Evolutionary conservation across 371 early-diverging fungal genomes (phyloP).

Genomic region (Rhizopus sp.): DNA sequence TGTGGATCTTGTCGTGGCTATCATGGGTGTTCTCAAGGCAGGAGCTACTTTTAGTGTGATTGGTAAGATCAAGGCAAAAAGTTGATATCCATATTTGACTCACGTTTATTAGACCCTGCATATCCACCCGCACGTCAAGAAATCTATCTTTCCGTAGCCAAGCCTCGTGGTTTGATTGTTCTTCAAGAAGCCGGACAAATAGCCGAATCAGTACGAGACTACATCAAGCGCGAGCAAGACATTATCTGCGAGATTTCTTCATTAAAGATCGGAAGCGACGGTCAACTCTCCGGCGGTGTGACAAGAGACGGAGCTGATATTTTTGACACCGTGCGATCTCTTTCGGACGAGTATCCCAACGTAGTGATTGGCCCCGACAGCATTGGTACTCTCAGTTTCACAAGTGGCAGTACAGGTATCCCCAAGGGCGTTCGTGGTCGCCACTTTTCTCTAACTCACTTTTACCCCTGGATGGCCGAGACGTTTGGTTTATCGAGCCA

Average conservation of each 20-base stretch:
- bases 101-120: constrained; percentile 78
- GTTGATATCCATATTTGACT: background rate
- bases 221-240: constrained; percentile 73
- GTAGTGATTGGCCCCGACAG: constrained; percentile 91
- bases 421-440: constrained; percentile 98
- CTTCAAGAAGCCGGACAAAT: constrained; percentile 82
- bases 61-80: constrained; percentile 54
- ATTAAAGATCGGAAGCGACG: constrained; percentile 75
- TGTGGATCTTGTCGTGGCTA: constrained; percentile 92
- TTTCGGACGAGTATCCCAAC: constrained; percentile 44
- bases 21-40: constrained; percentile 96
- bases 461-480: constrained; percentile 97
- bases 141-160: constrained; percentile 92
- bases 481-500: constrained; percentile 82
- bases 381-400: constrained; percentile 94
- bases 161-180: constrained; percentile 89
- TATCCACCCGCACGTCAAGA: constrained; percentile 95
- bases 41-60: constrained; percentile 97
- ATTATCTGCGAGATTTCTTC: constrained; percentile 82
- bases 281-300: constrained; percentile 67
- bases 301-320: constrained; percentile 38
- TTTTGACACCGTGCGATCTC: constrained; percentile 45
- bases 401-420: constrained; percentile 92
- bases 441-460: constrained; percentile 97
- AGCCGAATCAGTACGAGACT: constrained; percentile 72